Percentiles rank a stretch among this genome's conserved stretches.
Evolutionary conservation across 2,329 filamentous ascomycete genomes (phyloP).

Genomic region (Nothophoma quercina): DNA sequence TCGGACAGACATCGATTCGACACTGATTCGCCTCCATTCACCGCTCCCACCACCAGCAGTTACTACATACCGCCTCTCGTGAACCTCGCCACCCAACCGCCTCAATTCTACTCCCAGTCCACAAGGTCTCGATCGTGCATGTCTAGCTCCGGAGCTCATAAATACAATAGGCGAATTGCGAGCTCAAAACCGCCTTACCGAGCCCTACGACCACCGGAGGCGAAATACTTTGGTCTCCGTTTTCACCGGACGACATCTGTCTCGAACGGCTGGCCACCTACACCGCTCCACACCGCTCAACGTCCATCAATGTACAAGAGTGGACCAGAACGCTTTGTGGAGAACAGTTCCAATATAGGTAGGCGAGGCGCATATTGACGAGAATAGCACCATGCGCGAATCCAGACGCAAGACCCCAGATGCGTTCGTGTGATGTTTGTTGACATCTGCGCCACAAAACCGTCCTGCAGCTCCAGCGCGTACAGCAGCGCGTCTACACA

Average conservation of each 20-base stretch:
- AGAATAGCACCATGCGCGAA: slow-evolving; percentile 2
- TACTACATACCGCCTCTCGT: slow-evolving; percentile 13
- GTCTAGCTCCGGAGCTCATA: slow-evolving; percentile 1
- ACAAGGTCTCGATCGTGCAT: slow-evolving; percentile 1
- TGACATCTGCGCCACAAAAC: slow-evolving; percentile 6
- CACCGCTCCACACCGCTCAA: slow-evolving; percentile 21
- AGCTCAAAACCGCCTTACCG: slow-evolving; percentile 11
- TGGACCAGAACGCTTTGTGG: background rate
- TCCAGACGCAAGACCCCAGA: background rate
- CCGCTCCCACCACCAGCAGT: slow-evolving; percentile 10
- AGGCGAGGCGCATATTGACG: too few species aligned
- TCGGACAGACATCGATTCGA: slow-evolving; percentile 7
- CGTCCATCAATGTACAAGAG: background rate
- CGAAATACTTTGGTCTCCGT: background rate
- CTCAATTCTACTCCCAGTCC: too few species aligned
- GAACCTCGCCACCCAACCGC: slow-evolving; percentile 19
- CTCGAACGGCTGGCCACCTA: slow-evolving; percentile 12
- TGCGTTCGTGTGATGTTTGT: slow-evolving; percentile 11
- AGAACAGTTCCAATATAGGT: too few species aligned
- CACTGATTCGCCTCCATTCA: slow-evolving; percentile 8
- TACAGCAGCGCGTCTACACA: slow-evolving; percentile 12
- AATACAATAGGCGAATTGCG: background rate
- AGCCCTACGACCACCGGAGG: background rate
- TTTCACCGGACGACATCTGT: slow-evolving; percentile 13
- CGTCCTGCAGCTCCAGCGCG: background rate